These are phyloP conservation scores for Lentinula raphanica DNA, from an alignment of 768 basidiomycete genomes.

Conservation along the genomic window DNA sequence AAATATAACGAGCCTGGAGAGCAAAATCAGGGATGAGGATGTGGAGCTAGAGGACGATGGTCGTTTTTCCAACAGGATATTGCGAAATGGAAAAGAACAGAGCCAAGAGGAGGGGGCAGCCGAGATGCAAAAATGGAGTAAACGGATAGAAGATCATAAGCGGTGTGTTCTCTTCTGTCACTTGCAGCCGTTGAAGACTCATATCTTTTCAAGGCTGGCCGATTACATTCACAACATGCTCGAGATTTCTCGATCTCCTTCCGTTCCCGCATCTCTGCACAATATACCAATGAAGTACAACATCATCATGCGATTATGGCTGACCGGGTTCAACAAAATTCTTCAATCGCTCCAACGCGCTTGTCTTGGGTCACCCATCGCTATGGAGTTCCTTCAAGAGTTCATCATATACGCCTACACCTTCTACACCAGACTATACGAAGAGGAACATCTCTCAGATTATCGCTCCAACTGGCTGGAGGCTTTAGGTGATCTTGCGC, in stretches of 20 bases:
- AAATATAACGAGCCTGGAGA: conserved; percentile 74
- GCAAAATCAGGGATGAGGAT: conserved; percentile 62
- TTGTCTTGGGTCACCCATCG: conserved; percentile 60
- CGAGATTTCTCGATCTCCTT: conserved; percentile 77
- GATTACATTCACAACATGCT: conserved; percentile 89
- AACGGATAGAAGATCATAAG: conserved; percentile 76
- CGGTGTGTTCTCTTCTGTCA: conserved; percentile 47
- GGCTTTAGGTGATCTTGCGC: conserved; percentile 91
- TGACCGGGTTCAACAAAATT: conserved; percentile 82
- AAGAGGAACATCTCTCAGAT: conserved; percentile 72
- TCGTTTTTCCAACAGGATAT: conserved; percentile 34
- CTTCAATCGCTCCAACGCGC: conserved; percentile 88
- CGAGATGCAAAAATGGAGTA: conserved; percentile 74
- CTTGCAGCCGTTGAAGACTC: conserved; percentile 8
- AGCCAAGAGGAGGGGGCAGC: conserved; percentile 43
- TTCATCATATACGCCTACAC: conserved; percentile 95
- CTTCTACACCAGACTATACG: conserved; percentile 84
- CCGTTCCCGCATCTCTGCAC: conserved; percentile 82
- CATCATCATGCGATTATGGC: conserved; percentile 92
- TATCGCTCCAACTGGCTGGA: conserved; percentile 92
- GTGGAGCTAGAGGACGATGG: conserved; percentile 48
- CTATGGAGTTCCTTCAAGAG: conserved; percentile 88
- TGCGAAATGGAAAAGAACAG: conserved; percentile 36
- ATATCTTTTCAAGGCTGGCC: conserved; percentile 54
- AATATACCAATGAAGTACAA: conserved; percentile 93